These are phyloP conservation scores for Paramyrothecium roridum DNA, from an alignment of 2,329 filamentous ascomycete species.

Conservation along the genomic window DNA sequence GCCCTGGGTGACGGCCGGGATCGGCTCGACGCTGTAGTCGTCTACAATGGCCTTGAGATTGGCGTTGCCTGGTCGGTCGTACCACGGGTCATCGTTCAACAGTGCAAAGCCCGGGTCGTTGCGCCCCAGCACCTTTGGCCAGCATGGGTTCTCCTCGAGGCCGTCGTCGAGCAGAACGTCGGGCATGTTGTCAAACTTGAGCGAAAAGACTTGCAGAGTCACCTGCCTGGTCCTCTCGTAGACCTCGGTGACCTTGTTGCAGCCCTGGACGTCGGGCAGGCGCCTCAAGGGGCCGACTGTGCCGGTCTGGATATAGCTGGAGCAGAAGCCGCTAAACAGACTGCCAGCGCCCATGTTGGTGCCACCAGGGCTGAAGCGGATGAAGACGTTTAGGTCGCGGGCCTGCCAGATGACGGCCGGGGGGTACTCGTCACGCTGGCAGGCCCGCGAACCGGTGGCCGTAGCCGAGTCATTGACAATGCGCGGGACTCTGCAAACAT, in stretches of 20 bases:
- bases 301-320: neutral
- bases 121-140: constrained; percentile 10
- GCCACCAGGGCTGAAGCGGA: neutral
- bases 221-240: neutral
- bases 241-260: neutral
- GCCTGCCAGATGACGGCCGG: constrained; percentile 8
- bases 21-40: neutral
- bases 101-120: constrained; percentile 16
- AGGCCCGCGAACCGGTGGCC: no score
- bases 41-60: neutral
- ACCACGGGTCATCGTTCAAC: constrained; percentile 12
- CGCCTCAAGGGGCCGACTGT: neutral
- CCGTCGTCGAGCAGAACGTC: constrained; percentile 9
- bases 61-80: neutral
- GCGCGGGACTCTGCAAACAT: no score
- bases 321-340: neutral
- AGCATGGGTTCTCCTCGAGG: constrained; percentile 16
- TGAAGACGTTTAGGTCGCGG: constrained; percentile 1
- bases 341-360: neutral
- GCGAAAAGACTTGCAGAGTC: constrained; percentile 1
- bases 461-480: no score
- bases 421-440: constrained; percentile 7
- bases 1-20: neutral
- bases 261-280: neutral
- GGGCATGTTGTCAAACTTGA: constrained; percentile 5